Base-by-base conservation (phyloP, 495 filamentous ascomycete species). In the Aspergillus wentii region DNA sequence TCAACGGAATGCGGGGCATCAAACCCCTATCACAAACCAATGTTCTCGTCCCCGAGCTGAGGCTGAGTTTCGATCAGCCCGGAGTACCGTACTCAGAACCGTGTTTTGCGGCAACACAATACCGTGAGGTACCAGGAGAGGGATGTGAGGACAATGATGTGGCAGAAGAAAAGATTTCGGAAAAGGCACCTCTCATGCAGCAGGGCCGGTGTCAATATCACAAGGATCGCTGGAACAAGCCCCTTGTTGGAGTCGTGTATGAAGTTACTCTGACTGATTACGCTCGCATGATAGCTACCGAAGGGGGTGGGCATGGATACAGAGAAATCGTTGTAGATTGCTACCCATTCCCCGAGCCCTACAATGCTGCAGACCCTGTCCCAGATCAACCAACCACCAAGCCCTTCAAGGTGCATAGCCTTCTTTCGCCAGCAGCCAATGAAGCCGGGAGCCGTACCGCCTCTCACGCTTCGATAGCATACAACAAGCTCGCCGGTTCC, bases 171-270 rank as follows among this genome's bases (percentile, higher is more conserved):
- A 44, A 52, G 14, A 30, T 66, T 18, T 45, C 43, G 10, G 53
- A 65, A 44, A 66, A 62, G 38, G 31, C 41, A 8, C 44, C 42
- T n/a, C 48, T 72, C 46, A n/a, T 62, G 14, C 38, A 32, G 11
- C 30, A 40, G 6, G 30, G 25, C 46, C 16, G 26, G 16, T 17
- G 33, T 2, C 44, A 63, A 37, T 66, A 72, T 49, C 55, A 68
- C 41, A 72, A 73, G 51, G 61, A 64, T 30, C 66, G 52, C 18
- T 90, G 88, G 86, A 62, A 75, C 42, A 86, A 85, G 44, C 86
- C 87, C 13, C 72, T 98, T 8, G 74, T 95, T 30, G 92, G 92
- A 29, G 85, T 95, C 15, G 92, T 96, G 22, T 98, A 98, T 71
- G 88, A 96, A 64, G 83, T 97, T 17, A 92, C 88, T 2, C 57